Conservation (phyloP, 2,329 filamentous ascomycete genomes). For the Trematosphaeria pertusa region DNA sequence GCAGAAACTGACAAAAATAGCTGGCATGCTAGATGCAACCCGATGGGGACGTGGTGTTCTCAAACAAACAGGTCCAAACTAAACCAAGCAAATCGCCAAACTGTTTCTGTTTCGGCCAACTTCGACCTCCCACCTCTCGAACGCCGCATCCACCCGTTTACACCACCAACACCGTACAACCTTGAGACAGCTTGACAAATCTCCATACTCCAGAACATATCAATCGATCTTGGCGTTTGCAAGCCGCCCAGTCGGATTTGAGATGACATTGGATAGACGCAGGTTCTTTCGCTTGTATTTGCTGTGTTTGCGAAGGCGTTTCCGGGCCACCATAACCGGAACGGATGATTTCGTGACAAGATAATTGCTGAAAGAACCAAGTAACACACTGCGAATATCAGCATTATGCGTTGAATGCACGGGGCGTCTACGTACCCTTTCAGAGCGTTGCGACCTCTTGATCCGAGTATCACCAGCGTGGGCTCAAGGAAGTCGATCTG, state of each 20-base stretch:
- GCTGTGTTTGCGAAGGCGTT: slow-evolving; percentile 84
- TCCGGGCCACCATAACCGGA: slow-evolving; percentile 96
- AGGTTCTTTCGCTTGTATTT: slow-evolving; percentile 77
- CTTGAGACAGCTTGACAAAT: slow-evolving; percentile 44
- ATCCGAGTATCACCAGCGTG: slow-evolving; percentile 91
- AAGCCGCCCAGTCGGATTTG: slow-evolving; percentile 70
- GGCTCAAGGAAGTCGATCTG: slow-evolving; percentile 89
- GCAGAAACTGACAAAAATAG: slow-evolving; percentile 16
- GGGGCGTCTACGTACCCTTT: slow-evolving; percentile 75
- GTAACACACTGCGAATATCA: slow-evolving; percentile 71
- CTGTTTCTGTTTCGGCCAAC: slow-evolving; percentile 43
- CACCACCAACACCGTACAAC: slow-evolving; percentile 17
- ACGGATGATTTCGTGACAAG: slow-evolving; percentile 95
- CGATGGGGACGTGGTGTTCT: slow-evolving; percentile 8
- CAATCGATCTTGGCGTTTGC: slow-evolving; percentile 79
- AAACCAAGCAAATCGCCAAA: slow-evolving; percentile 38
- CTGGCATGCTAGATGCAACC: slow-evolving; percentile 17
- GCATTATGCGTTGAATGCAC: slow-evolving; percentile 17
- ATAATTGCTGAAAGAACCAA: slow-evolving; percentile 97
- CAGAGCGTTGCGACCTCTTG: slow-evolving; percentile 85
- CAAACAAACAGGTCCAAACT: slow-evolving; percentile 29
- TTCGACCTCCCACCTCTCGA: slow-evolving; percentile 20
- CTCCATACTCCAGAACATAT: slow-evolving; percentile 23
- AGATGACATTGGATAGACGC: slow-evolving; percentile 82
- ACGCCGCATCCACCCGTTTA: slow-evolving; percentile 9